Evolutionary conservation across 202 grass and related monocot species (phyloP), one percentile per base, ranked within the genome.

Genomic region (Setaria italica): DNA sequence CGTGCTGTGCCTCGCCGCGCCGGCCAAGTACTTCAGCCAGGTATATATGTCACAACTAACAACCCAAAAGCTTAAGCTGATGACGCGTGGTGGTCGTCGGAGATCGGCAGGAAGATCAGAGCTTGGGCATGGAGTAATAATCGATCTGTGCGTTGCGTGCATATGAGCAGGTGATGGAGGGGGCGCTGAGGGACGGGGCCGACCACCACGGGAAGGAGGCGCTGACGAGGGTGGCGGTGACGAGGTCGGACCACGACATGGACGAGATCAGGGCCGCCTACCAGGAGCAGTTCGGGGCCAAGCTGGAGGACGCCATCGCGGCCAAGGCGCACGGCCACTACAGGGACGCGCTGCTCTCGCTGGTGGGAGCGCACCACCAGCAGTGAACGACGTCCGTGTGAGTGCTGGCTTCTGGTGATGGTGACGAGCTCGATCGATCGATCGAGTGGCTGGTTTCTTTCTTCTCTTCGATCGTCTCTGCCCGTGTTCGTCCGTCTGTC

Each of bases 1-100:
- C 35, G 91, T 89, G 39, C 82, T 86, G 9, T 99, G 96, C 93
- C 88, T 98, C 82, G 89, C 87, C 60, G 79, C 91, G 81, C 91
- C 96, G 39, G 86, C 90, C 19, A 85, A 10, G 57, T 98, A 98
- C 82, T 98, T 98, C 92, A 90, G 93, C 86, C 78, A 91, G 87
- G 91, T 41, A 41, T 41, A 41, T 41, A 41, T 6, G 39, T 41
- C 25, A 25, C 25, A 41, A 41, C 39, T 6, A 41, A 6, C 3
- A 0, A 41, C 0, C 5, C 39, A 6, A 41, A 41, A 41, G 3
- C 39, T 41, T 41, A 41, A 4, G 88, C 55, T 15, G 49, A 88
- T 60, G 11, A 46, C 60, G n/a, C 14, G 50, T 53, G 0, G 58
- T 4, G 2, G 46, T 48, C 46, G 46, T 3, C 7, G 55, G 55